Conservation (phyloP, 2,329 filamentous ascomycete genomes). For the Venturia aucupariae region DNA sequence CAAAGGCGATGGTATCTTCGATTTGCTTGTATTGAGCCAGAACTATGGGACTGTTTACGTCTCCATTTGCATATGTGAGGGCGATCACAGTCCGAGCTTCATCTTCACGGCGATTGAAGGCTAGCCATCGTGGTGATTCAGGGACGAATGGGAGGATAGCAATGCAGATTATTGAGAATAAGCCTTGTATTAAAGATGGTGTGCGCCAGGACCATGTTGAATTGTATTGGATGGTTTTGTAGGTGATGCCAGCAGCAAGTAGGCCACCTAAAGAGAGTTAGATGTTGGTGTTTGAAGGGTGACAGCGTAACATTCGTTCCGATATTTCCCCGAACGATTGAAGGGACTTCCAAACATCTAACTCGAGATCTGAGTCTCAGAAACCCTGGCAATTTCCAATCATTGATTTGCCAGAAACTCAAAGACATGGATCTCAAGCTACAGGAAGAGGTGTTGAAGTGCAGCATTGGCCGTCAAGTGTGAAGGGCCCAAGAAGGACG, state of each 20-base stretch:
- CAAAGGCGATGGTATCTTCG: constrained; percentile 37
- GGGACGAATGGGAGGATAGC: constrained; percentile 33
- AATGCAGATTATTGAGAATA: constrained; percentile 34
- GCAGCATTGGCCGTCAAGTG: no score
- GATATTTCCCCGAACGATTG: no score
- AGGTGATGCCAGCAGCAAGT: constrained; percentile 40
- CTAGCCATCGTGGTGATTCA: constrained; percentile 42
- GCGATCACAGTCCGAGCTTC: constrained; percentile 36
- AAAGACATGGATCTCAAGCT: no score
- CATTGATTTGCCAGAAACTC: no score
- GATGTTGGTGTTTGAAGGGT: no score
- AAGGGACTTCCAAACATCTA: no score
- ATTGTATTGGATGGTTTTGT: constrained; percentile 33
- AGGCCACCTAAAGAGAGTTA: constrained; percentile 22
- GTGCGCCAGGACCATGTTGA: constrained; percentile 40
- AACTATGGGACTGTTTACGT: constrained; percentile 31
- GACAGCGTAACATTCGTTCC: no score
- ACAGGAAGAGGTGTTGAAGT: no score
- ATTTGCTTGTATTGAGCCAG: constrained; percentile 38
- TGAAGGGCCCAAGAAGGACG: no score
- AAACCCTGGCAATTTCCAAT: no score
- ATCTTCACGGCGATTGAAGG: constrained; percentile 31
- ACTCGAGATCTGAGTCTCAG: no score
- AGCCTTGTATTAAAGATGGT: constrained; percentile 35
- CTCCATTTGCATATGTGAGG: constrained; percentile 36